Base-by-base conservation (phyloP, 139 green algal genomes). In the Tetradesmus obliquus region DNA sequence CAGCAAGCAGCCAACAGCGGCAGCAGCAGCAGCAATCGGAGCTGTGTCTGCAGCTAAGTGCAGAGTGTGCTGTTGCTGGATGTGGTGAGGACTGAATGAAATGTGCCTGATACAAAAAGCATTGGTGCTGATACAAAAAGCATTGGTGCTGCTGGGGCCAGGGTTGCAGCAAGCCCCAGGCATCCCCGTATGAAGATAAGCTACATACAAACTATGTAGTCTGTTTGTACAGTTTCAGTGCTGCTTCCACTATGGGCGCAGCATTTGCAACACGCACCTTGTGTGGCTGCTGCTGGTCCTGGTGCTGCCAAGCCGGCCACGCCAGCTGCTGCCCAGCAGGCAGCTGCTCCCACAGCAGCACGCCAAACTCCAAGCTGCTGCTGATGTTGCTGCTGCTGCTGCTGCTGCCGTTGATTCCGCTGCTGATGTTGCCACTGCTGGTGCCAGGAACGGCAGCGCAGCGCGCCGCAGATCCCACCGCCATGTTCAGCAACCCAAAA, bases 341-440 rank as follows among this genome's bases (percentile, higher is more conserved):
- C 86, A 90, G 71, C 20, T 45, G 71, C 53, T 91, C 87, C 87
- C 87, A 91, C 15, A 85, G 19, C 72, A 91, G 62, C 54, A 91
- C 87, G 57, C 87, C 87, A 84, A 86, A 91, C 15, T 5, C 20
- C n/a, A 91, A 3, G 69, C n/a, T 91, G 9, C 53, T 74, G 22
- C 87, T 58, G n/a, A 72, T 57, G 72, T 45, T 83, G 66, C 86
- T 71, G 53, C 72, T 91, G 87, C 87, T 74, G 51, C 20, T 85
- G 15, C 19, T 71, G 69, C 69, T 22, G 20, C 86, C 72, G 69
- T 79, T 55, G 74, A 55, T 17, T 86, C 87, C 85, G 84, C 84
- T 79, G 60, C 62, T 76, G 17, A 13, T 79, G 84, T 58, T 88
- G 84, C 57, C 79, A 58, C 22, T 79, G 57, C 57, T 55, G 58